Base-by-base conservation (phyloP, 495 filamentous ascomycete genomes). In the Annulohypoxylon stygium region DNA sequence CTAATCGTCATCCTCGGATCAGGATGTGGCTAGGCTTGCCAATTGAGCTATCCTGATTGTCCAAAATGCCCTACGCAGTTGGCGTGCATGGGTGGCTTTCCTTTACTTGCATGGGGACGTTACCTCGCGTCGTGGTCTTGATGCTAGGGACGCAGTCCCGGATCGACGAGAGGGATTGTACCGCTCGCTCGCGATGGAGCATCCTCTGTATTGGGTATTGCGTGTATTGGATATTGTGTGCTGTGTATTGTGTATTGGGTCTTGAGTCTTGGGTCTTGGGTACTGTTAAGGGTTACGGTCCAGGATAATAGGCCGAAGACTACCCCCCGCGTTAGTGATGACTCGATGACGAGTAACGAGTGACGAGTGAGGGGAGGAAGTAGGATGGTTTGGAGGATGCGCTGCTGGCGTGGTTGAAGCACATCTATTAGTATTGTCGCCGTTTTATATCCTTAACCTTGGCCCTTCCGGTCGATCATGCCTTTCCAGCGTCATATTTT, bases 111-210 rank as follows among this genome's bases (percentile, higher is more conserved):
- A 67, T 70, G 59, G 67, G 60, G 67, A 75, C 67, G 72, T 71
- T 75, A 75, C 67, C 72, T 75, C 62, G 59, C 67, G 63, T 71
- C 72, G 67, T 71, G 58, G 57, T 54, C 67, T 70, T 67, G 50
- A 66, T 70, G 66, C 67, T 74, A 67, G 72, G 60, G 53, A 71
- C 67, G 72, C 58, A 67, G 51, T 70, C 72, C 72, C 67, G 72
- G 72, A 75, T 75, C 72, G 72, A 71, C 67, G 53, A 67, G 50
- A 65, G 55, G 55, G 33, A 58, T 30, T 68, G 65, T 50, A 48
- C 43, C 54, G 55, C 45, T 63, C 43, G 25, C 50, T 68, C 59
- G 66, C 71, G 66, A 74, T 74, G 41, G 64, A 33, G 41, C 58
- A 33, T 47, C 65, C 45, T 74, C 65, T 61, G 55, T 47, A 61